These are phyloP conservation scores for Pulicaria dysenterica DNA, from an alignment of 129 eudicot genomes.

Conservation along the genomic window DNA sequence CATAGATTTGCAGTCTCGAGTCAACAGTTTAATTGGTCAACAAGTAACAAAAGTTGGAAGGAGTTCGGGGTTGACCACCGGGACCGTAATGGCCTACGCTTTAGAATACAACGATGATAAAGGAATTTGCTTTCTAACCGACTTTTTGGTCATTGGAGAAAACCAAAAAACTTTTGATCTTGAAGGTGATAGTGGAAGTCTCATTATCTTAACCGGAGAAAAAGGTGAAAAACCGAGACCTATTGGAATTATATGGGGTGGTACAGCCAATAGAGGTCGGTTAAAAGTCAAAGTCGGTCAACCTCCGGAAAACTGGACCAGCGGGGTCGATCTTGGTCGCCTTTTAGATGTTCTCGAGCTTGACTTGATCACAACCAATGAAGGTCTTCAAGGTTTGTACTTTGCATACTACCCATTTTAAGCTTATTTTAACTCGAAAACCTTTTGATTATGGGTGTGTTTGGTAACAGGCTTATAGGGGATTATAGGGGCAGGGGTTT, in stretches of 20 bases:
- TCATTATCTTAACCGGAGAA: conserved; percentile 64
- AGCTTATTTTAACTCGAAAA: too few relatives aligned
- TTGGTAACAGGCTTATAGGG: too few relatives aligned
- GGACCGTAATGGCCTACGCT: conserved; percentile 89
- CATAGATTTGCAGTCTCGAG: conserved; percentile 80
- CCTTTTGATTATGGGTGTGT: background rate
- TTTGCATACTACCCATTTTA: background rate
- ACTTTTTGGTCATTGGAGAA: conserved; percentile 83
- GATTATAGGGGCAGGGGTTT: too few relatives aligned
- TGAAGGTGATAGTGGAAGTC: conserved; percentile 96
- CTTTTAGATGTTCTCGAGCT: conserved; percentile 88
- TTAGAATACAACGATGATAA: conserved; percentile 82
- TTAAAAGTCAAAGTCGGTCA: conserved; percentile 71
- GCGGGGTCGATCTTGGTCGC: conserved; percentile 88
- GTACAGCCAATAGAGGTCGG: conserved; percentile 91
- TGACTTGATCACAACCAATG: conserved; percentile 66
- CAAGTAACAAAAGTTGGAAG: conserved; percentile 86
- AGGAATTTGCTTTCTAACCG: conserved; percentile 84
- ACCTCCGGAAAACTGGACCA: conserved; percentile 85
- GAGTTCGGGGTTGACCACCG: conserved; percentile 86
- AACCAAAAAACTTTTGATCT: conserved; percentile 86
- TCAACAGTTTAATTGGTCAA: conserved; percentile 70
- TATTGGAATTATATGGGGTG: conserved; percentile 92
- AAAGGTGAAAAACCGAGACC: conserved; percentile 75
- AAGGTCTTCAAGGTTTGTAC: conserved; percentile 68